These are phyloP conservation scores for Microbotryomycetes sp. DNA, from an alignment of 1,284 basidiomycete genomes.

Conservation along the genomic window DNA sequence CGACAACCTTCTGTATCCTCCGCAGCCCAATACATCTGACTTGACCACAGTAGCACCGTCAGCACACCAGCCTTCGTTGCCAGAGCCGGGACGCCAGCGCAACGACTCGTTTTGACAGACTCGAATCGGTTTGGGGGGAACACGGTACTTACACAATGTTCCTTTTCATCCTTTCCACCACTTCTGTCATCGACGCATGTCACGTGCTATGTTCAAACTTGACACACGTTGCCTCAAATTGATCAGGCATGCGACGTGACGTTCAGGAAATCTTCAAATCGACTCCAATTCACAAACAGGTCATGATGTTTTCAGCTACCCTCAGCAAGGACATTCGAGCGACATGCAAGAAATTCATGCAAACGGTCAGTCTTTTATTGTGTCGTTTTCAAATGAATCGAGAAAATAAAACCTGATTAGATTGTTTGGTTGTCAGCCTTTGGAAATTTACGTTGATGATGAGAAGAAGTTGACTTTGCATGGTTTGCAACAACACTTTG, in stretches of 20 bases:
- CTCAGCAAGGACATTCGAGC: constrained; percentile 93
- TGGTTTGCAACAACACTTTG: constrained; percentile 97
- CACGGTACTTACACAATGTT: too few relatives aligned
- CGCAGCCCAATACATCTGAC: too few relatives aligned
- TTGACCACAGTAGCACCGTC: too few relatives aligned
- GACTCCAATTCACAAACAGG: constrained; percentile 99
- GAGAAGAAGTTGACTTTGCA: constrained; percentile 98
- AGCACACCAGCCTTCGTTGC: too few relatives aligned
- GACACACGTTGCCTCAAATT: too few relatives aligned
- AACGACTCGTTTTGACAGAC: too few relatives aligned
- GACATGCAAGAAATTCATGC: constrained; percentile 99
- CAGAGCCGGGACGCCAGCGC: too few relatives aligned
- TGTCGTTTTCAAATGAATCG: not conserved
- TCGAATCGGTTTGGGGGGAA: too few relatives aligned
- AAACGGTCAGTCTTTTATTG: constrained; percentile 62
- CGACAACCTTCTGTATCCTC: too few relatives aligned
- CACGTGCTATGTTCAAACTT: too few relatives aligned
- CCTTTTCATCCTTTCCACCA: too few relatives aligned
- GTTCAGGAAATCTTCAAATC: constrained; percentile 99
- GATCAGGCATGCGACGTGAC: constrained; percentile 99
- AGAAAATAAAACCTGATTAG: not conserved
- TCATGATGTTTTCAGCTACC: constrained; percentile 99
- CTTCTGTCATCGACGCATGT: too few relatives aligned
- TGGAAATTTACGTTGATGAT: constrained; percentile 99
- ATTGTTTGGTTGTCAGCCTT: constrained; percentile 56